Percentiles rank a stretch among this genome's conserved stretches.
phyloP scores from a whole-genome alignment of 106 monocot genomes.

The Phalaenopsis equestris region DNA sequence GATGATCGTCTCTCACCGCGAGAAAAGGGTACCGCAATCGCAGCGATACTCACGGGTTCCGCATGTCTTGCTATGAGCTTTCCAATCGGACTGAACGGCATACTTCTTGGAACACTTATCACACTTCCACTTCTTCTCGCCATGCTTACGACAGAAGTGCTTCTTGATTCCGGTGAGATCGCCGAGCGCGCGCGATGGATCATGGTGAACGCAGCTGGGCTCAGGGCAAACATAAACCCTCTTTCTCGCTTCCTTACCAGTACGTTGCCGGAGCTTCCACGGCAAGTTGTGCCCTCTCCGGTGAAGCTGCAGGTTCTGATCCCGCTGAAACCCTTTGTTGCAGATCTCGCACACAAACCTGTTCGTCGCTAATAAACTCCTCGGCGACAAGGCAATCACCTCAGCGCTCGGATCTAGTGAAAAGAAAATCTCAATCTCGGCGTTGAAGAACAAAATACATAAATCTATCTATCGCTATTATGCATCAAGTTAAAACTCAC shows the following conservation, averaged over 20 bases:
- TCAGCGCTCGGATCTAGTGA: slow-evolving; percentile 50
- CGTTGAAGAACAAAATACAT: not conserved
- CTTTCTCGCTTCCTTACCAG: slow-evolving; percentile 36
- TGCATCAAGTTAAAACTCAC: slow-evolving; percentile 6
- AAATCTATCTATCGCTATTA: not conserved
- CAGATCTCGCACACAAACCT: slow-evolving; percentile 70
- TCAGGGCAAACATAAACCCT: slow-evolving; percentile 67
- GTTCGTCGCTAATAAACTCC: slow-evolving; percentile 53
- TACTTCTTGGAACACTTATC: slow-evolving; percentile 75
- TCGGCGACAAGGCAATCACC: slow-evolving; percentile 59
- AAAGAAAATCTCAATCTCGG: not conserved
- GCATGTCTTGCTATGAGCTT: slow-evolving; percentile 75
- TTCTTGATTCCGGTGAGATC: slow-evolving; percentile 87
- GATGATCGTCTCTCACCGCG: slow-evolving; percentile 25
- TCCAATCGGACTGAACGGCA: slow-evolving; percentile 86
- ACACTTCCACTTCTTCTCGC: slow-evolving; percentile 87
- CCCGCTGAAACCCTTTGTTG: slow-evolving; percentile 63
- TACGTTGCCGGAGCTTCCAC: slow-evolving; percentile 60
- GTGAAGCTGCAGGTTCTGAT: slow-evolving; percentile 64
- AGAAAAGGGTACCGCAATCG: slow-evolving; percentile 87
- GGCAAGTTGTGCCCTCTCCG: slow-evolving; percentile 56
- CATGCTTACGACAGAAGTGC: slow-evolving; percentile 81
- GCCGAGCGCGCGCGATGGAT: slow-evolving; percentile 50
- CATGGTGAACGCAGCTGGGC: slow-evolving; percentile 55
- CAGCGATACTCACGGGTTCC: slow-evolving; percentile 82